Conservation (phyloP, 169 alveolate species). For the Plasmodium adleri region DNA sequence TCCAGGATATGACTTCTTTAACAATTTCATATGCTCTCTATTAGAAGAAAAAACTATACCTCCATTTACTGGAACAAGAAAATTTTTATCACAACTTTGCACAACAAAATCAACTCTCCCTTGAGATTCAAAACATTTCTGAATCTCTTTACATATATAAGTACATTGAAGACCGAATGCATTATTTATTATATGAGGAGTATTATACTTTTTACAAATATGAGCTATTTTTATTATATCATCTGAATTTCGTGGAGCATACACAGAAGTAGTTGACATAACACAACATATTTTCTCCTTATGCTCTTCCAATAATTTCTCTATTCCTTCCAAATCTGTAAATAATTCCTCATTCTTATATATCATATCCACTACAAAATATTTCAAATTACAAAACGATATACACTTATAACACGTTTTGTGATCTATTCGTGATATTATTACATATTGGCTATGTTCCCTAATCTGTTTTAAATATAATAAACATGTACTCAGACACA, state of each 20-base stretch:
- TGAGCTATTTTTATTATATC: constrained; percentile 60
- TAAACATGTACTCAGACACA: constrained; percentile 69
- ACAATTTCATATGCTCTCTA: constrained; percentile 19
- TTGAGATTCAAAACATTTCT: constrained; percentile 42
- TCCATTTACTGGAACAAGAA: constrained; percentile 63
- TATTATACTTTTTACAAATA: constrained; percentile 38
- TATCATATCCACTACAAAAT: constrained; percentile 62
- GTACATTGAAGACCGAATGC: constrained; percentile 73
- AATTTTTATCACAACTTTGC: constrained; percentile 77
- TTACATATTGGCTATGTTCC: constrained; percentile 57
- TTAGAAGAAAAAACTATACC: constrained; percentile 59
- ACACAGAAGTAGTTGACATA: constrained; percentile 60
- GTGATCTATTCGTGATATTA: constrained; percentile 67
- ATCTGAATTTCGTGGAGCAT: constrained; percentile 76
- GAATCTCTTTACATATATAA: constrained; percentile 65
- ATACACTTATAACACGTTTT: constrained; percentile 70
- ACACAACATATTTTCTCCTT: constrained; percentile 63
- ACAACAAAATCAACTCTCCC: constrained; percentile 69
- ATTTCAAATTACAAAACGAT: constrained; percentile 51
- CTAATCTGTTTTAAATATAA: constrained; percentile 32
- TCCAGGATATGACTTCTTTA: constrained; percentile 72
- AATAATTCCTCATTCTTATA: constrained; percentile 44
- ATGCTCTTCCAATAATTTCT: constrained; percentile 35
- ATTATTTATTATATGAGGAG: constrained; percentile 65
- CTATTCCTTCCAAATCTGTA: constrained; percentile 43